A percentile compares a stretch with the other conserved stretches of the same genome.
Evolutionary conservation across 306 rosid genomes (phyloP).

Genomic region (Styphnolobium japonicum): DNA sequence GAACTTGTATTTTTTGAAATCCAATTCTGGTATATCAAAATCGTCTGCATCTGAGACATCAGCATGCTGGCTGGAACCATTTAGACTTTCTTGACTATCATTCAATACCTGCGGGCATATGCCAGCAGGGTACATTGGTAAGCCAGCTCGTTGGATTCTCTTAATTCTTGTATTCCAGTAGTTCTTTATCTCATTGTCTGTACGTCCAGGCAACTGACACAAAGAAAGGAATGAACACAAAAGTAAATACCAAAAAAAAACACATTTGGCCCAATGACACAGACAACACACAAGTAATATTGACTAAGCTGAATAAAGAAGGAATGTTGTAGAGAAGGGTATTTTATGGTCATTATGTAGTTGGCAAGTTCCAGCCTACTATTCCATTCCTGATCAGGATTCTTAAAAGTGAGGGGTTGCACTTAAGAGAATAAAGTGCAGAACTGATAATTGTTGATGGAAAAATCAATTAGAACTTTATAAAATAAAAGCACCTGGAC

Average conservation of each 20-base stretch:
- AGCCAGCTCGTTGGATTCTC: constrained; percentile 55
- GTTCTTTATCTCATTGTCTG: constrained; percentile 82
- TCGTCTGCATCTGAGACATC: constrained; percentile 29
- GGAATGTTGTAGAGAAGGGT: neutral
- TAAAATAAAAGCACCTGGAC: too few species aligned
- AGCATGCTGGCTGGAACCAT: constrained; percentile 23
- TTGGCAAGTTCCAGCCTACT: neutral
- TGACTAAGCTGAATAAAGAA: neutral
- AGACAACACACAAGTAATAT: too few species aligned
- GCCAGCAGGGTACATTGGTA: constrained; percentile 62
- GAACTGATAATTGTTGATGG: too few species aligned
- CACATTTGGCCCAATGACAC: neutral
- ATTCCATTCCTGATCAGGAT: too few species aligned
- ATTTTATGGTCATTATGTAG: neutral
- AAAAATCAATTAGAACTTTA: too few species aligned
- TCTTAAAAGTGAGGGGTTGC: too few species aligned
- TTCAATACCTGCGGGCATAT: constrained; percentile 31
- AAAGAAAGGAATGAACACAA: constrained; percentile 11
- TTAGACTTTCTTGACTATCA: constrained; percentile 37
- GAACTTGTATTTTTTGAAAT: constrained; percentile 32
- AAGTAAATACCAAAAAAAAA: neutral
- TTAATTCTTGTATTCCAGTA: constrained; percentile 71
- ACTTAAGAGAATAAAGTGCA: too few species aligned
- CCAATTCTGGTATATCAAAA: constrained; percentile 46
- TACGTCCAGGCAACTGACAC: constrained; percentile 74